phyloP scores from a whole-genome alignment of 2,329 filamentous ascomycete genomes.

The Dactylellina parvicollis region DNA sequence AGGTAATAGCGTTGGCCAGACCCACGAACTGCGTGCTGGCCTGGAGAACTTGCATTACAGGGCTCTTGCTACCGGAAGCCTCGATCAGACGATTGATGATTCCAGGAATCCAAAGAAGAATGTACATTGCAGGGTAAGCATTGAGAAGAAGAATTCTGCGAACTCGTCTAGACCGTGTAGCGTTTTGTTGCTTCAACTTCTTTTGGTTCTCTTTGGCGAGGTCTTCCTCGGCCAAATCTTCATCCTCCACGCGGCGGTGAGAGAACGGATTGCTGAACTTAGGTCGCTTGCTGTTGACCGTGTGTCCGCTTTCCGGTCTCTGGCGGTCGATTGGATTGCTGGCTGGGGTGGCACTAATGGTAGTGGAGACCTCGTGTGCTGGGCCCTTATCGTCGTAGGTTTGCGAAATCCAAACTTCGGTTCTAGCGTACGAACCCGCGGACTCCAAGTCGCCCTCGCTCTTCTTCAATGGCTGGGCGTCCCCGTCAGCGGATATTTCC shows the following conservation, averaged over 20 bases:
- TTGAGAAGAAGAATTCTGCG: constrained; percentile 61
- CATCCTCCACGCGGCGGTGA: constrained; percentile 20
- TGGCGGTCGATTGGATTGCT: neutral
- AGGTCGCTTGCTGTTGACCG: constrained; percentile 29
- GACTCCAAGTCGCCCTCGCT: constrained; percentile 16
- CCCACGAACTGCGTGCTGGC: constrained; percentile 61
- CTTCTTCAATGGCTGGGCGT: neutral
- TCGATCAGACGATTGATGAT: constrained; percentile 60
- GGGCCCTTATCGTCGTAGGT: constrained; percentile 20
- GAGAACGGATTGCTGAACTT: constrained; percentile 48
- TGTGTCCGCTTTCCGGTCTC: constrained; percentile 25
- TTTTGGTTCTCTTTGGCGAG: constrained; percentile 4
- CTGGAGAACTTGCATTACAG: constrained; percentile 59
- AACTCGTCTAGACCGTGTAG: constrained; percentile 35
- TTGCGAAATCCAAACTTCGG: constrained; percentile 42
- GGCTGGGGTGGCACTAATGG: constrained; percentile 3
- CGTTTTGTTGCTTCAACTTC: constrained; percentile 31
- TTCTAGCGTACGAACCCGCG: constrained; percentile 7
- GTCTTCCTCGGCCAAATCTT: constrained; percentile 33
- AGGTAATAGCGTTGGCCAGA: constrained; percentile 61
- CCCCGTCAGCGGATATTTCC: constrained; percentile 6
- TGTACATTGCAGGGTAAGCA: constrained; percentile 61
- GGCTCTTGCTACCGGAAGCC: constrained; percentile 56
- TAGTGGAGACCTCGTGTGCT: constrained; percentile 26
- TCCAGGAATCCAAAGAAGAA: constrained; percentile 62